These are phyloP conservation scores for Huntiella abstrusa DNA, from an alignment of 2,329 filamentous ascomycete genomes.

Conservation along the genomic window DNA sequence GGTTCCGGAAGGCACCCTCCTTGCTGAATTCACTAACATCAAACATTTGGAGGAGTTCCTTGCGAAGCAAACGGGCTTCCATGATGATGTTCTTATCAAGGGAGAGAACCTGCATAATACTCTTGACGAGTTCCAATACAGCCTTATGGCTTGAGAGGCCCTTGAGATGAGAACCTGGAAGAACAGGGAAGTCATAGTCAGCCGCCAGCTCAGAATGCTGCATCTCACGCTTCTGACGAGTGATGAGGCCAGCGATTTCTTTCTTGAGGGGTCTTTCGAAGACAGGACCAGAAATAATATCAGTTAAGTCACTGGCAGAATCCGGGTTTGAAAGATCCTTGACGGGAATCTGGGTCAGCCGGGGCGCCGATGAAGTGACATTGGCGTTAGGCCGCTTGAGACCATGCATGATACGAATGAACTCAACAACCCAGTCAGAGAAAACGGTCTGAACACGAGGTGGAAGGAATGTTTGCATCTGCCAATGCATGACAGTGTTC, in stretches of 20 bases:
- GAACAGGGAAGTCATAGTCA: conserved; percentile 69
- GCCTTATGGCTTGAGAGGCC: conserved; percentile 10
- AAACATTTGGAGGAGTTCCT: conserved; percentile 75
- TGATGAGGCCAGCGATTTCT: conserved; percentile 64
- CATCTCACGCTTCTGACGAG: conserved; percentile 72
- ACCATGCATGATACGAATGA: conserved; percentile 82
- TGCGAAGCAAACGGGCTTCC: conserved; percentile 72
- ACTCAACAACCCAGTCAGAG: conserved; percentile 83
- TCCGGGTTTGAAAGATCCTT: conserved; percentile 40
- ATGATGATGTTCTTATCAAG: conserved; percentile 81
- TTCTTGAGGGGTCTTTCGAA: conserved; percentile 86
- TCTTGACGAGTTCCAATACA: conserved; percentile 73
- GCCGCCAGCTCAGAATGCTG: conserved; percentile 71
- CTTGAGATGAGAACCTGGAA: conserved; percentile 49
- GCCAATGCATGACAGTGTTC: conserved; percentile 96
- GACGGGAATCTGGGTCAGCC: conserved; percentile 37
- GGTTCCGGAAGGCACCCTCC: conserved; percentile 76
- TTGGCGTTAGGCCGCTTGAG: conserved; percentile 50
- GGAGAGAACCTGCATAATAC: conserved; percentile 76
- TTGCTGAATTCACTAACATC: conserved; percentile 87
- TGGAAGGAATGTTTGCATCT: conserved; percentile 79
- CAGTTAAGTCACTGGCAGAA: conserved; percentile 23
- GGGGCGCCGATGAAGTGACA: conserved; percentile 25
- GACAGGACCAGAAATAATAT: conserved; percentile 54
- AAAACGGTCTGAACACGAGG: conserved; percentile 64